Conservation (phyloP, 2,329 filamentous ascomycete species). For the Talaromyces verruculosus region DNA sequence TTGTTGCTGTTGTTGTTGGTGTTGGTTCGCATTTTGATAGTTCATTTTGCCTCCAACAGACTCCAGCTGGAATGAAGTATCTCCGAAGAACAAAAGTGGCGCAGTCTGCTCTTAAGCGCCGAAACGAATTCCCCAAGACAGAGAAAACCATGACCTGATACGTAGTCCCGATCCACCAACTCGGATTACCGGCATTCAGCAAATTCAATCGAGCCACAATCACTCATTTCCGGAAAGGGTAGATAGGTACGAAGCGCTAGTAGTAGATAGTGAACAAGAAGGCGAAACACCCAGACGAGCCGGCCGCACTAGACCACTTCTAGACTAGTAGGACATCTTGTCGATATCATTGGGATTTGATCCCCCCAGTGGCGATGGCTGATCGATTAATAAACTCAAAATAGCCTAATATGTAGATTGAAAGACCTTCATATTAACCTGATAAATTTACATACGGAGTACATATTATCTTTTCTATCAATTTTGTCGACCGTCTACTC, state of each 20-base stretch:
- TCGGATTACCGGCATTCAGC: not conserved
- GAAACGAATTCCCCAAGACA: not conserved
- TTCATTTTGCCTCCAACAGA: not conserved
- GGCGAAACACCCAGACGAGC: not conserved
- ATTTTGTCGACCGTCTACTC: slow-evolving; percentile 30
- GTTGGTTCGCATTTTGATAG: not conserved
- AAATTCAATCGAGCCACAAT: not conserved
- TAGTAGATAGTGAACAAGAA: not conserved
- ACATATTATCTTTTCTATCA: not conserved
- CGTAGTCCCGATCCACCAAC: not conserved
- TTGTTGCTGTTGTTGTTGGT: not conserved
- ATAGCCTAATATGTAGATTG: not conserved
- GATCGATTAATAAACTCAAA: not conserved
- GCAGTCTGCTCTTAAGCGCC: not conserved
- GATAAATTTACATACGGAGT: not conserved
- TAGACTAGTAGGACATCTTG: not conserved
- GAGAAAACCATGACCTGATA: not conserved
- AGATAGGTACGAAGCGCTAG: not conserved
- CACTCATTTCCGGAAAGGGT: not conserved
- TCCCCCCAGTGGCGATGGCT: not conserved
- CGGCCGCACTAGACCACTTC: not conserved
- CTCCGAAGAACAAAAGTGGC: not conserved
- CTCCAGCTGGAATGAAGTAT: not conserved
- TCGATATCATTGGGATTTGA: not conserved
- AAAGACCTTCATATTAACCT: not conserved